Conservation (phyloP, 2,329 filamentous ascomycete genomes). For the Xylariomycetidae sp. region DNA sequence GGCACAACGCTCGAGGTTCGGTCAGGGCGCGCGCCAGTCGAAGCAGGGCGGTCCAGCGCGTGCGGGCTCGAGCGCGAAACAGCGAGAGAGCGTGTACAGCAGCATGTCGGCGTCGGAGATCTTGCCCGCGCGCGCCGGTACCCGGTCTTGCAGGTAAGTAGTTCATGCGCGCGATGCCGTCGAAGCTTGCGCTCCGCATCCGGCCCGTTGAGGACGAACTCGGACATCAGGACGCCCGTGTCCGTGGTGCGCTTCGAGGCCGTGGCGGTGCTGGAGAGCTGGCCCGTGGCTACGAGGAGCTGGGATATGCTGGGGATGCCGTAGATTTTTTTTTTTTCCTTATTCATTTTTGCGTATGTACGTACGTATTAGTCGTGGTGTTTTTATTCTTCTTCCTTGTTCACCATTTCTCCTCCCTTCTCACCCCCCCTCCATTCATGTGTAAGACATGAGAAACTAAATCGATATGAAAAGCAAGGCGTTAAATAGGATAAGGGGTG, state of each 20-base stretch:
- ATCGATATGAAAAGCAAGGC: no score
- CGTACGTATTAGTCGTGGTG: background rate
- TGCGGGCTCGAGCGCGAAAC: constrained; percentile 54
- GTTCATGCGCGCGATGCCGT: constrained; percentile 60
- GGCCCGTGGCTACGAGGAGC: constrained; percentile 43
- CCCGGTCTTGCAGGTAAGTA: constrained; percentile 54
- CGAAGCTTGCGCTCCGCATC: constrained; percentile 37
- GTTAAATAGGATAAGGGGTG: background rate
- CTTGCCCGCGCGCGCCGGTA: constrained; percentile 53
- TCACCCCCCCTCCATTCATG: no score
- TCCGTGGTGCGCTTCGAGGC: constrained; percentile 50
- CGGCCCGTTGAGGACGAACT: constrained; percentile 40
- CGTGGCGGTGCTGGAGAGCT: constrained; percentile 40
- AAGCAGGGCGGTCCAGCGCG: constrained; percentile 46
- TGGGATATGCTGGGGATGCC: constrained; percentile 51
- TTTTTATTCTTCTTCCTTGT: no score
- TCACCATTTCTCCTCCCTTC: no score
- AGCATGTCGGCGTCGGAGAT: constrained; percentile 61
- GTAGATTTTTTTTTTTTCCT: constrained; percentile 29
- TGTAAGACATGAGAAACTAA: no score
- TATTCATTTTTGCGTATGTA: background rate
- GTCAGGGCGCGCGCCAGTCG: constrained; percentile 56
- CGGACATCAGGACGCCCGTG: constrained; percentile 43
- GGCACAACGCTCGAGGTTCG: constrained; percentile 50
- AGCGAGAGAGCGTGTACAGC: constrained; percentile 57